These are phyloP conservation scores for Hortaea werneckii DNA, from an alignment of 2,329 filamentous ascomycete species.

Conservation along the genomic window DNA sequence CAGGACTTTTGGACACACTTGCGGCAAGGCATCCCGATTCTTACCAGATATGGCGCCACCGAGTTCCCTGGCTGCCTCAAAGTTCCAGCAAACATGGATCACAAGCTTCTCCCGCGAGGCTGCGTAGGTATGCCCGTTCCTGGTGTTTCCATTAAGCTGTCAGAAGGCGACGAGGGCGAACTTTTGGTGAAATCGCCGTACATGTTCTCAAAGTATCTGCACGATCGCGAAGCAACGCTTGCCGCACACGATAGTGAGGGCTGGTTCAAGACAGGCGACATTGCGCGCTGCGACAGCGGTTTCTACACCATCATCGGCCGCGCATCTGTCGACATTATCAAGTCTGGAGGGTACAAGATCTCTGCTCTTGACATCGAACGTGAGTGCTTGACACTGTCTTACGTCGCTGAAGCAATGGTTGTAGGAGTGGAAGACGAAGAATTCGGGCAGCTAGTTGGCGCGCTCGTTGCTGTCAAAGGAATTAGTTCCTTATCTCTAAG, in stretches of 20 bases:
- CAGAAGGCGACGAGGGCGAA: slow-evolving; percentile 39
- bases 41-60: slow-evolving; percentile 42
- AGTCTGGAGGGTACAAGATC: slow-evolving; percentile 47
- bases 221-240: slow-evolving; percentile 20
- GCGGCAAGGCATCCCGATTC: slow-evolving; percentile 32
- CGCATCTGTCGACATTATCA: slow-evolving; percentile 45
- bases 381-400: slow-evolving; percentile 40
- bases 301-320: slow-evolving; percentile 46
- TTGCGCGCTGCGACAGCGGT: slow-evolving; percentile 29
- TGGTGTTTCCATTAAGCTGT: slow-evolving; percentile 37
- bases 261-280: slow-evolving; percentile 26
- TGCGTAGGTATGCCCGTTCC: slow-evolving; percentile 39
- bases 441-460: slow-evolving; percentile 46
- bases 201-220: slow-evolving; percentile 27
- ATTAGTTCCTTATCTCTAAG: slow-evolving; percentile 27
- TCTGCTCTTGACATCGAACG: slow-evolving; percentile 46
- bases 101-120: slow-evolving; percentile 31
- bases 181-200: slow-evolving; percentile 31
- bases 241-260: slow-evolving; percentile 22
- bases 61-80: slow-evolving; percentile 42
- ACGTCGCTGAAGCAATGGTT: slow-evolving; percentile 43
- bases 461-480: slow-evolving; percentile 35
- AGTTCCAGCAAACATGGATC: slow-evolving; percentile 30
- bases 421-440: slow-evolving; percentile 44
- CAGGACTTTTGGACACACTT: slow-evolving; percentile 41